Evolutionary conservation across 2,329 filamentous ascomycete genomes (phyloP), one percentile per base, ranked within the genome.

Genomic region (Aspergillus sp.): DNA sequence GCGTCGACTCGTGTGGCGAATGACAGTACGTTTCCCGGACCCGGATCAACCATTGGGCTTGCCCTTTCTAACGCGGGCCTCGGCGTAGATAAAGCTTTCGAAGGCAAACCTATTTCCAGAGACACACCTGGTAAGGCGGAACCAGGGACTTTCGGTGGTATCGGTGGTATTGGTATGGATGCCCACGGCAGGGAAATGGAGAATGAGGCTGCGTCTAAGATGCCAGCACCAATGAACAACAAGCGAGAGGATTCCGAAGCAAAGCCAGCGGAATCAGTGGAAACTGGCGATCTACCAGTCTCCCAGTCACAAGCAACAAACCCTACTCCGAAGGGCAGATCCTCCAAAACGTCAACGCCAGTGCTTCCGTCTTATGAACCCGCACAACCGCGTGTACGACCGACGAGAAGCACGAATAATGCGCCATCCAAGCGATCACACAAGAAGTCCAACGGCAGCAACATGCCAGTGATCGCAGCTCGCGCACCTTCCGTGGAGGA

Each of bases 91-190:
- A 67, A 68, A 65, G 33, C 51, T 36, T 44, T 64, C 7, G 80
- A 87, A 42, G 53, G 68, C 29, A 83, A 81, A 56, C 57, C 68
- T 6, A 64, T 66, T 42, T 78, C 75, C 61, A 83, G 79, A 52
- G 72, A 76, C 35, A 65, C 58, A 9, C 48, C 58, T 9, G 42
- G 57, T 47, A 65, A 63, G 45, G 52, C 52, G 8, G 60, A 65
- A 46, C 43, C 53, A 6, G 41, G 44, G 6, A 41, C 58, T 34
- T 61, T 65, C n/a, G 82, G 34, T 7, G 4, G n/a, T 19, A 3
- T 19, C 26, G 34, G 34, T 34, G 8, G 33, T 6, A n/a, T n/a
- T 5, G 33, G 53, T 36, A 41, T 56, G 8, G 71, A 67, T 42
- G 44, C 51, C 7, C 61, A 65, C 29, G 63, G 62, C 10, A 60